Evolutionary conservation across 495 filamentous ascomycete species (phyloP).

Genomic region (Penicillium flavigenum): DNA sequence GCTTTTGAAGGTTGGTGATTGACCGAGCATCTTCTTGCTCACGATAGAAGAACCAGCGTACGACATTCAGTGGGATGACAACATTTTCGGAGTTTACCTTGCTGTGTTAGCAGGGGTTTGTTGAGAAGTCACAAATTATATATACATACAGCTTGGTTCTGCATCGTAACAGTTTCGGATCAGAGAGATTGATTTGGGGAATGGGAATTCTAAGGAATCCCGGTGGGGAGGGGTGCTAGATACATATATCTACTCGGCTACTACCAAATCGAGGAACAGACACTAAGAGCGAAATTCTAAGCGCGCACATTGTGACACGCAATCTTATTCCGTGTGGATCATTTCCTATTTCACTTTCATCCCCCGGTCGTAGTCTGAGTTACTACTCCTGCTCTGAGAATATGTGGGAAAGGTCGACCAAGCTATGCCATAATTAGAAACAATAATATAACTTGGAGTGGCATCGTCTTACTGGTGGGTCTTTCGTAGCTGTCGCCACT

Average conservation of each 20-base stretch:
- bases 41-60: background rate
- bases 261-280: background rate
- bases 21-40: background rate
- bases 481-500: constrained; percentile 7
- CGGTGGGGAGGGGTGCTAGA: background rate
- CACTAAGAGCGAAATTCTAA: background rate
- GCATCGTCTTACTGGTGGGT: background rate
- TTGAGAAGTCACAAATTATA: background rate
- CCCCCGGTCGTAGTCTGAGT: background rate
- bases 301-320: background rate
- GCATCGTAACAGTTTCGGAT: background rate
- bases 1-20: background rate
- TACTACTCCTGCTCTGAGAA: constrained; percentile 1
- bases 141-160: constrained; percentile 1
- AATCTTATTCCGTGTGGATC: constrained; percentile 1
- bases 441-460: background rate
- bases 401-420: background rate
- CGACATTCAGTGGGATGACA: background rate
- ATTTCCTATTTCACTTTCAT: background rate
- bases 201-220: background rate
- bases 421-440: constrained; percentile 5
- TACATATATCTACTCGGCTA: background rate
- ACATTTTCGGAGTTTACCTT: constrained; percentile 1
- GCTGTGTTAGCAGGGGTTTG: background rate
- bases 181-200: background rate